A percentile compares a stretch with the other conserved stretches of the same genome.
Evolutionary conservation across 176 grass and related monocot genomes (phyloP).

Genomic region (Avena insularis): DNA sequence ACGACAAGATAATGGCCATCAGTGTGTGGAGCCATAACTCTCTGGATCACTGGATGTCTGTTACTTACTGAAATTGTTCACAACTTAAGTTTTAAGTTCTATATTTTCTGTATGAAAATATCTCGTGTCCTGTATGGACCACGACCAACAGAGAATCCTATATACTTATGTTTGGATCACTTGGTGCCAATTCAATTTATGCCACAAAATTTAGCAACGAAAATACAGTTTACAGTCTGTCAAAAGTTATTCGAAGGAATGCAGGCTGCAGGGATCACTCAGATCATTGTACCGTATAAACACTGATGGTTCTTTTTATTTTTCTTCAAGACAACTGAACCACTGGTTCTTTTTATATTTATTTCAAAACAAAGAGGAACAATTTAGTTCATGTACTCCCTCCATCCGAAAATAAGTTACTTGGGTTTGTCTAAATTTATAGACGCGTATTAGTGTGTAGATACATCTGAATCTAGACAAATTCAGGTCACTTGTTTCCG

Average conservation of each 20-base stretch:
- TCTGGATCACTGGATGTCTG: not conserved
- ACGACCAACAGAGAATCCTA: not conserved
- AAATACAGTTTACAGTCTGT: not conserved
- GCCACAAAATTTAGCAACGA: constrained; percentile 13
- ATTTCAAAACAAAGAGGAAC: not conserved
- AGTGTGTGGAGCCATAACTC: not conserved
- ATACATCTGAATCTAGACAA: too few species aligned
- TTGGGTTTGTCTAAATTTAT: too few species aligned
- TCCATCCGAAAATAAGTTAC: too few species aligned
- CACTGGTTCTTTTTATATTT: not conserved
- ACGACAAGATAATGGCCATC: not conserved
- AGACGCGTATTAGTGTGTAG: too few species aligned
- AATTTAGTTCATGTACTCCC: not conserved
- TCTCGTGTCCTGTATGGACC: not conserved
- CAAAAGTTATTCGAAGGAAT: not conserved
- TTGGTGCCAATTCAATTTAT: not conserved
- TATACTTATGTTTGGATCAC: constrained; percentile 11
- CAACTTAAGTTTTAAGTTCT: not conserved
- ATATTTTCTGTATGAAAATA: not conserved
- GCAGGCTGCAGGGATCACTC: constrained; percentile 1
- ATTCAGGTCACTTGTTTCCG: too few species aligned
- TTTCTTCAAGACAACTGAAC: not conserved
- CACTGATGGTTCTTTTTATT: not conserved
- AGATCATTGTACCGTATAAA: constrained; percentile 2
- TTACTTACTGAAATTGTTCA: not conserved